A percentile compares a stretch with the other conserved stretches of the same genome.
These are phyloP conservation scores for Candida chauliodis DNA, from an alignment of 805 yeast genomes.

Conservation along the genomic window DNA sequence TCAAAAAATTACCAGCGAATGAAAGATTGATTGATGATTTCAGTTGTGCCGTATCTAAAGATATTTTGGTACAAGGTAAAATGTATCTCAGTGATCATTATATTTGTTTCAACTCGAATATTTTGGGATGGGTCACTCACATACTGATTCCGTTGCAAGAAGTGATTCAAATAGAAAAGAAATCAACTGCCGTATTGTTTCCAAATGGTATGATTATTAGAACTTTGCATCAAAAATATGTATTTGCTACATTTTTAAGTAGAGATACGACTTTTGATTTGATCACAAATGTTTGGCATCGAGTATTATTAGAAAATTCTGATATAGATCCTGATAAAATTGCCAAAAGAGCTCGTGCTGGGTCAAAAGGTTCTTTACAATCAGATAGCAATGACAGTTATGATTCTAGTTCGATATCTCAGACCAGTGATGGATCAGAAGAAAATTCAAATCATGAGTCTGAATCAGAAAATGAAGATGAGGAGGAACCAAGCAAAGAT, in stretches of 20 bases:
- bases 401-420: background rate
- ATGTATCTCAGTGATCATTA: constrained; percentile 54
- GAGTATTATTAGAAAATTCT: constrained; percentile 26
- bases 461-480: constrained; percentile 1
- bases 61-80: constrained; percentile 65
- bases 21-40: constrained; percentile 61
- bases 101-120: constrained; percentile 62
- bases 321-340: constrained; percentile 15
- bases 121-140: constrained; percentile 65
- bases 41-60: constrained; percentile 63
- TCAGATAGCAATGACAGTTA: background rate
- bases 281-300: constrained; percentile 61
- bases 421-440: constrained; percentile 13
- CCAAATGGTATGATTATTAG: constrained; percentile 66
- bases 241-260: constrained; percentile 62
- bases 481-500: constrained; percentile 12
- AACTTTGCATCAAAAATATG: constrained; percentile 59
- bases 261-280: constrained; percentile 53
- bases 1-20: constrained; percentile 46
- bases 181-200: constrained; percentile 61
- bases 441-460: constrained; percentile 8
- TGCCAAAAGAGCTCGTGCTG: constrained; percentile 9
- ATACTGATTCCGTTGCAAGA: constrained; percentile 56
- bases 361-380: constrained; percentile 7
- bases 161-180: constrained; percentile 61